Evolutionary conservation across 2,329 filamentous ascomycete species (phyloP).

Genomic region (Phaeosphaeria sp.): DNA sequence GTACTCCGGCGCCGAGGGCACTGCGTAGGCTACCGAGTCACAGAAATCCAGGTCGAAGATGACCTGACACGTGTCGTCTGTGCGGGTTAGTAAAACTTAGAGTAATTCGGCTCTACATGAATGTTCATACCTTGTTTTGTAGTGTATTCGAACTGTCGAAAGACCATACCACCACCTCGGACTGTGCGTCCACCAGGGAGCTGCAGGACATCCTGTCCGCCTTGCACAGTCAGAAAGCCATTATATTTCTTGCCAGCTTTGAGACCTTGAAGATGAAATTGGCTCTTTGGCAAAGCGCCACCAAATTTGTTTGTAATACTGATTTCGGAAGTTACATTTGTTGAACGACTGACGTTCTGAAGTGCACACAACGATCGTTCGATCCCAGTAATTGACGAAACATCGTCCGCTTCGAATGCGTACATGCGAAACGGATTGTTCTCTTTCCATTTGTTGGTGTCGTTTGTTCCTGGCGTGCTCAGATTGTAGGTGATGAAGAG

Average conservation of each 20-base stretch:
- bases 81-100: conserved; percentile 14
- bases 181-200: conserved; percentile 50
- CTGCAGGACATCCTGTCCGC: conserved; percentile 61
- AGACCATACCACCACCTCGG: conserved; percentile 79
- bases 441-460: conserved; percentile 64
- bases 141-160: conserved; percentile 71
- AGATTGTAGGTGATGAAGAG: conserved; percentile 80
- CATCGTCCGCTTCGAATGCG: conserved; percentile 67
- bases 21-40: conserved; percentile 85
- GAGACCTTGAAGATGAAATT: conserved; percentile 83
- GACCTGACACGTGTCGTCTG: conserved; percentile 82
- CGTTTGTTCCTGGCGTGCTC: conserved; percentile 58
- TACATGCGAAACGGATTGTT: conserved; percentile 73
- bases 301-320: conserved; percentile 70
- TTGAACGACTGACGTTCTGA: conserved; percentile 66
- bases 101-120: background rate
- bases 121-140: conserved; percentile 74
- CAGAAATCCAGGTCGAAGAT: conserved; percentile 90
- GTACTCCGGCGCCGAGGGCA: conserved; percentile 76
- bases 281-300: conserved; percentile 72
- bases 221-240: conserved; percentile 72
- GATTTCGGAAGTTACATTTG: conserved; percentile 66
- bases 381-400: conserved; percentile 68
- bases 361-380: conserved; percentile 84
- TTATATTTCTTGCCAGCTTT: conserved; percentile 74